Base-by-base conservation (phyloP, 202 grass and related monocot species). In the Dendrocalamus latiflorus region DNA sequence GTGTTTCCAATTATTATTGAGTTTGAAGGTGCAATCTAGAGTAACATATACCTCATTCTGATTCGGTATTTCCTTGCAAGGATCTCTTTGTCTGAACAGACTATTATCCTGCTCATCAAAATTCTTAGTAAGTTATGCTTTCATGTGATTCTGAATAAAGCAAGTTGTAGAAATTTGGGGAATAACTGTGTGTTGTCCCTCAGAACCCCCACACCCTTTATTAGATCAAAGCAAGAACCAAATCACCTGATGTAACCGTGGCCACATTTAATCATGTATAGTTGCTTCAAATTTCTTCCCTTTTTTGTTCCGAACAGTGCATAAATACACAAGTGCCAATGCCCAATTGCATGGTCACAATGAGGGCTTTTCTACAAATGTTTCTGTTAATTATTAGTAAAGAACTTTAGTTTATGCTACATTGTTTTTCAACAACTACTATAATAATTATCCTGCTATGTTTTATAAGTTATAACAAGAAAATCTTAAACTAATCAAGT, bases 41-140 rank as follows among this genome's bases (percentile, higher is more conserved):
- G 37, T 6, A 59, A 75, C 10, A 66, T n/a, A 73, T 90, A 94
- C 91, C 87, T 89, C 72, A 92, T 78, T 81, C 94, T 88, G 22
- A 94, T 89, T 71, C 87, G 72, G 11, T 61, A 42, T 39, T 65
- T 34, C 3, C 4, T 82, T 43, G 83, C 85, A 15, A 97, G 86
- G 42, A 80, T 85, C 30, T 92, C 86, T 43, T 91, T 15, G 0
- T 79, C 86, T 63, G 75, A 83, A 61, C 37, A 67, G 34, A 6
- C 10, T 11, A 88, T 61, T 62, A 88, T 36, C 75, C 86, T 84
- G 75, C 53, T 50, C 81, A 88, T 43, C 1, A 22, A 25, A 80
- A 62, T 28, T 73, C 7, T 68, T 60, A 30, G 8, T 74, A 58
- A 88, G 73, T n/a, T 45, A 63, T 34, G 10, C 42, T 44, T 43